These are phyloP conservation scores for Aquilaria agallochum DNA, from an alignment of 441 rosid species.

Conservation along the genomic window DNA sequence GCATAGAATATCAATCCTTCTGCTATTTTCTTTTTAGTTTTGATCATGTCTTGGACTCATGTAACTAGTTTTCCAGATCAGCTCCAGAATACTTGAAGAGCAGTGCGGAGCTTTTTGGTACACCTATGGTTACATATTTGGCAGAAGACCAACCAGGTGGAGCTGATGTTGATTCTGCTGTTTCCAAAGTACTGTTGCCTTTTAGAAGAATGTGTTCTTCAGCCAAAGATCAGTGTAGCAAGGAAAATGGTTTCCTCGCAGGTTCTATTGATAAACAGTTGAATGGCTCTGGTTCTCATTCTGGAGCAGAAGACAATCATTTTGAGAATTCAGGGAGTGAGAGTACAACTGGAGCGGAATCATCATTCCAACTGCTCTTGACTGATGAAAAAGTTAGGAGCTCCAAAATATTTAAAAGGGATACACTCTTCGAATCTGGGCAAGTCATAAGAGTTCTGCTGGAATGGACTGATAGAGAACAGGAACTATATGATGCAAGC, in stretches of 20 bases:
- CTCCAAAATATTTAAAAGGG: conserved; percentile 43
- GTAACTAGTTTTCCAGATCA: conserved; percentile 36
- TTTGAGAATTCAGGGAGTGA: conserved; percentile 33
- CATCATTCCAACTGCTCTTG: conserved; percentile 37
- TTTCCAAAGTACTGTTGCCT: conserved; percentile 53
- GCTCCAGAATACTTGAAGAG: conserved; percentile 34
- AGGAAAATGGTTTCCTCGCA: conserved; percentile 48
- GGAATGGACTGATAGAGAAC: conserved; percentile 67
- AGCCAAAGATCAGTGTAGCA: conserved; percentile 26
- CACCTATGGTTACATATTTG: conserved; percentile 66
- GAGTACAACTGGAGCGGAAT: conserved; percentile 28
- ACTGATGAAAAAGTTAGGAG: conserved; percentile 32
- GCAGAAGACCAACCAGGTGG: conserved; percentile 47
- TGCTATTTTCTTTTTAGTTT: conserved; percentile 4
- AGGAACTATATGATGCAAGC: conserved; percentile 60
- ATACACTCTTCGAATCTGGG: conserved; percentile 42
- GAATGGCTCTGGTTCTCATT: conserved; percentile 27
- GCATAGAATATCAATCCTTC: background rate
- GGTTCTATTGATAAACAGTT: conserved; percentile 44
- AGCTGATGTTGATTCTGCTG: conserved; percentile 54
- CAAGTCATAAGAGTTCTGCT: conserved; percentile 41
- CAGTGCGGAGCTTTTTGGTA: conserved; percentile 51
- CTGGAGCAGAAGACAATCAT: conserved; percentile 24
- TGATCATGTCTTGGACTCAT: conserved; percentile 10
- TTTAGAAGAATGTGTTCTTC: conserved; percentile 49